phyloP scores from a whole-genome alignment of 139 green algal species.

The Chlorella sp. region DNA sequence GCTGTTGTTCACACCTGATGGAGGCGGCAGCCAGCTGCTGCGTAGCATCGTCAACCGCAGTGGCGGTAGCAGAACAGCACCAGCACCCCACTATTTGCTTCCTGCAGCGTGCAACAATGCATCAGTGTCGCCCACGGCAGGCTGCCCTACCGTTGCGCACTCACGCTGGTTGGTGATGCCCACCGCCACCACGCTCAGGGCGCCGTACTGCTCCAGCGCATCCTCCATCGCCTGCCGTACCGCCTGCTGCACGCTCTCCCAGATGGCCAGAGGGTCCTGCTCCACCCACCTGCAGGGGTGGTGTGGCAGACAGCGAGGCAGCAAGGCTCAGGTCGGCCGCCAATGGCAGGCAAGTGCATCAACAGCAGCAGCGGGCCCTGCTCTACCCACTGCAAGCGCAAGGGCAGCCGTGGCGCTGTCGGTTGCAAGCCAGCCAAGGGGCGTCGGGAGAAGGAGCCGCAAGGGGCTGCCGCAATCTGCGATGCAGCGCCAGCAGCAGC shows the following conservation, averaged over 20 bases:
- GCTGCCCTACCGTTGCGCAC: not conserved
- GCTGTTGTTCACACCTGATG: not conserved
- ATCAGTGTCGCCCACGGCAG: too few relatives aligned
- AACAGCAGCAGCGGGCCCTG: too few relatives aligned
- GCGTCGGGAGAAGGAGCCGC: too few relatives aligned
- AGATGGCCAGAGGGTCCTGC: slow-evolving; percentile 91
- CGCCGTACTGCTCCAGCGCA: slow-evolving; percentile 29
- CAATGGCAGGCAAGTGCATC: too few relatives aligned
- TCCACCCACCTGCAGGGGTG: slow-evolving; percentile 85
- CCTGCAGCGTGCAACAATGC: too few relatives aligned
- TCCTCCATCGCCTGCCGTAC: slow-evolving; percentile 63
- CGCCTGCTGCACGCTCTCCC: slow-evolving; percentile 68
- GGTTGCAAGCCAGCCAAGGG: too few relatives aligned
- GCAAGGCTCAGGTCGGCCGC: too few relatives aligned
- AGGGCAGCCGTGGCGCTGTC: too few relatives aligned
- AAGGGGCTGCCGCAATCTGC: too few relatives aligned
- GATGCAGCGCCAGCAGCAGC: too few relatives aligned
- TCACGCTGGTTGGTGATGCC: slow-evolving; percentile 98
- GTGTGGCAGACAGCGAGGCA: too few relatives aligned
- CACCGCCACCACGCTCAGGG: slow-evolving; percentile 56
- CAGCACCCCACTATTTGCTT: not conserved
- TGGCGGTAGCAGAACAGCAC: not conserved
- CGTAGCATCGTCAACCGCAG: not conserved
- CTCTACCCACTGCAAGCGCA: too few relatives aligned
- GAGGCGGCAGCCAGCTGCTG: not conserved